Evolutionary conservation across 257 asterid genomes (phyloP).

Genomic region (Solanum bulbocastanum): DNA sequence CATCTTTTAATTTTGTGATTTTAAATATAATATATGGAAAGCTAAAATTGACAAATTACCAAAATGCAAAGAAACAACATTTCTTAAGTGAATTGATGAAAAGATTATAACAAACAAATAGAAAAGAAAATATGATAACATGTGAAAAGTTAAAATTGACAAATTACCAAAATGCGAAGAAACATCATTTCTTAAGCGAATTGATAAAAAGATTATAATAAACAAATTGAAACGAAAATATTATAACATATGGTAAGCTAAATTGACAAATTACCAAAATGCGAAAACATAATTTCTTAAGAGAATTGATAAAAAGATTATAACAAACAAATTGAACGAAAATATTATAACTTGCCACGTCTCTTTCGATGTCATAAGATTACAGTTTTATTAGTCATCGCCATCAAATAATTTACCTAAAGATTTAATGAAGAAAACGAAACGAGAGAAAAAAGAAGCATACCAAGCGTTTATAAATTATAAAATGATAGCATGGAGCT

Average conservation of each 20-base stretch:
- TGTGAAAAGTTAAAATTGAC: too few species aligned
- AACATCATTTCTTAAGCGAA: neutral
- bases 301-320: too few species aligned
- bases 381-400: neutral
- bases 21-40: too few species aligned
- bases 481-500: neutral
- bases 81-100: too few species aligned
- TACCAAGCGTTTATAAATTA: neutral
- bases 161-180: too few species aligned
- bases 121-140: too few species aligned
- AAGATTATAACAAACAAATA: too few species aligned
- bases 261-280: too few species aligned
- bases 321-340: neutral
- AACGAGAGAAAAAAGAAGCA: neutral
- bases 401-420: neutral
- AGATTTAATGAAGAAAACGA: neutral
- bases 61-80: too few species aligned
- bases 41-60: too few species aligned
- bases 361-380: neutral
- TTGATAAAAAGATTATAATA: too few species aligned
- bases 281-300: neutral
- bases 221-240: neutral
- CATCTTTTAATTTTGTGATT: too few species aligned
- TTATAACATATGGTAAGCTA: neutral
- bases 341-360: neutral